These are phyloP conservation scores for Berberis thunbergii DNA, from an alignment of 164 flowering plant species.

Conservation along the genomic window DNA sequence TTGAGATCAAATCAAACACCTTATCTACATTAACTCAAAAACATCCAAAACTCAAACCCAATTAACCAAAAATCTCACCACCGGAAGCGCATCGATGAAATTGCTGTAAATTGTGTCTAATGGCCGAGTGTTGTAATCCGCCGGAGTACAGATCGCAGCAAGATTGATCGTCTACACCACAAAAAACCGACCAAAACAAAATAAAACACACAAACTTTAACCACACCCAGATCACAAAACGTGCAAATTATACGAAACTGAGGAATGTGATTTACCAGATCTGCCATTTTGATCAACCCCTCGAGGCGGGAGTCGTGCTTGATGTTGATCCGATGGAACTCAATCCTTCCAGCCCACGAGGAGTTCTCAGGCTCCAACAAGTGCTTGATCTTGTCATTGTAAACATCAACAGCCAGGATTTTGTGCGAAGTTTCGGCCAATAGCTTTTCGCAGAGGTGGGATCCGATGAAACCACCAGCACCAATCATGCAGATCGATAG, in stretches of 20 bases:
- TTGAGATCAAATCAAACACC: not conserved
- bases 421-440: slow-evolving; percentile 23
- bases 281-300: slow-evolving; percentile 91
- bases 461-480: slow-evolving; percentile 35
- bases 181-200: not conserved
- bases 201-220: not conserved
- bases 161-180: slow-evolving; percentile 56
- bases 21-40: slow-evolving; percentile 5
- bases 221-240: not conserved
- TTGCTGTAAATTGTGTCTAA: slow-evolving; percentile 79
- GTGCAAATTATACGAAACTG: no score
- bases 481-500: slow-evolving; percentile 31
- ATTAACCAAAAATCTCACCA: slow-evolving; percentile 29
- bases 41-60: not conserved
- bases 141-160: slow-evolving; percentile 86
- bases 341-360: slow-evolving; percentile 67
- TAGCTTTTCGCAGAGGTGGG: slow-evolving; percentile 33
- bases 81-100: slow-evolving; percentile 83
- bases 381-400: slow-evolving; percentile 29
- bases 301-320: slow-evolving; percentile 95
- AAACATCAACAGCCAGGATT: slow-evolving; percentile 27
- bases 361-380: slow-evolving; percentile 16
- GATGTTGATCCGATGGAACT: slow-evolving; percentile 92
- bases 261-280: slow-evolving; percentile 49
- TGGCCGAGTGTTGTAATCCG: slow-evolving; percentile 81